phyloP scores from a whole-genome alignment of 2,329 filamentous ascomycete species.

The Thielaviopsis cerberus region DNA sequence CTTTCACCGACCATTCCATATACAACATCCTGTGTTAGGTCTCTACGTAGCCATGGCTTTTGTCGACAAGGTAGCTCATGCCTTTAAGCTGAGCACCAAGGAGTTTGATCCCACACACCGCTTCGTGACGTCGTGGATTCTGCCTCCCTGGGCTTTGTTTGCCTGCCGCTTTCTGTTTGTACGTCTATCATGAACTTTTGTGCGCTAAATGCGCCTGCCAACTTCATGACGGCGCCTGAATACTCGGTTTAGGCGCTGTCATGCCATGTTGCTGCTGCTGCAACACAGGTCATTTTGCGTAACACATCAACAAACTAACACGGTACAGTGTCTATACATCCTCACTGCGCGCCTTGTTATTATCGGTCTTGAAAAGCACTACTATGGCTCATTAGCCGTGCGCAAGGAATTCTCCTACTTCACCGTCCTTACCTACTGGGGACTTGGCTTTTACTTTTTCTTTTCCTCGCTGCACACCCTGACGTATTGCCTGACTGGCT shows the following conservation, averaged over 20 bases:
- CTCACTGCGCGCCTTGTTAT: slow-evolving; percentile 52
- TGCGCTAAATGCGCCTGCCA: background rate
- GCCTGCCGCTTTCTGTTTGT: slow-evolving; percentile 35
- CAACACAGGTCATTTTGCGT: background rate
- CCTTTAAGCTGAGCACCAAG: slow-evolving; percentile 24
- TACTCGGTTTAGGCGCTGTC: background rate
- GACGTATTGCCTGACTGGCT: slow-evolving; percentile 38
- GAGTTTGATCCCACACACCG: slow-evolving; percentile 40
- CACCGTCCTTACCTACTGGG: slow-evolving; percentile 68
- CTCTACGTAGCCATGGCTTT: background rate
- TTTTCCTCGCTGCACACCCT: slow-evolving; percentile 50
- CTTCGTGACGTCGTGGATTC: slow-evolving; percentile 65
- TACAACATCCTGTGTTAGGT: too few species aligned
- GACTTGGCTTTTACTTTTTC: slow-evolving; percentile 60
- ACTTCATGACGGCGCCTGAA: background rate
- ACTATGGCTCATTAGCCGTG: slow-evolving; percentile 24
- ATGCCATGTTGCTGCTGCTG: background rate
- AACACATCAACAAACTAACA: background rate
- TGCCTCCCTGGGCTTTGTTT: slow-evolving; percentile 47
- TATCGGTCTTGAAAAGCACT: slow-evolving; percentile 42
- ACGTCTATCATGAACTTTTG: slow-evolving; percentile 16
- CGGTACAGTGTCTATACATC: slow-evolving; percentile 40
- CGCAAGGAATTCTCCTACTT: slow-evolving; percentile 58
- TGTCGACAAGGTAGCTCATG: slow-evolving; percentile 6
- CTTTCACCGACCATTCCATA: background rate